Evolutionary conservation across 805 yeast genomes (phyloP).

Genomic region (Spathaspora arborariae): DNA sequence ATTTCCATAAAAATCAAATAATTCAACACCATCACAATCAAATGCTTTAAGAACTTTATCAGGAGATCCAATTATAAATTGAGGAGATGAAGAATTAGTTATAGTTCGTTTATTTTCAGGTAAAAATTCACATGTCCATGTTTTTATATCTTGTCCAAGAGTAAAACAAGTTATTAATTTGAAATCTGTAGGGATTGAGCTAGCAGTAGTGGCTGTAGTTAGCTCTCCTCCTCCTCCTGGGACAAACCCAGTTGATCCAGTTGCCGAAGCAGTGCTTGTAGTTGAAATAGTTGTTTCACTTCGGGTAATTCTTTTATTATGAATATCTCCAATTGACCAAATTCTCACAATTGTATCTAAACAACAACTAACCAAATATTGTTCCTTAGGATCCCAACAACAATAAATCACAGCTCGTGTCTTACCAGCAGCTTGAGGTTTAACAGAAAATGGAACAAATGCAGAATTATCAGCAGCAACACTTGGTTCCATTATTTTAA

Average conservation of each 20-base stretch:
- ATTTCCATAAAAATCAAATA: conserved; percentile 41
- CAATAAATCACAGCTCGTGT: conserved; percentile 53
- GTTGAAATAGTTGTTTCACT: neutral
- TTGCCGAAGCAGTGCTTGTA: neutral
- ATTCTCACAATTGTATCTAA: conserved; percentile 66
- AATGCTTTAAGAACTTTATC: conserved; percentile 53
- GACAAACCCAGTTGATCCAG: neutral
- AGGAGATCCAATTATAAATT: conserved; percentile 72
- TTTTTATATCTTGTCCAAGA: conserved; percentile 35
- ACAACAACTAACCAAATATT: conserved; percentile 64
- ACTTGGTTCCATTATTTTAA: conserved; percentile 28
- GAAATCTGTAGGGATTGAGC: conserved; percentile 8
- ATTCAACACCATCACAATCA: conserved; percentile 35
- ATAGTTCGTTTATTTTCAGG: conserved; percentile 34
- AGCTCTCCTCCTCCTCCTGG: neutral
- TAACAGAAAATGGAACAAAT: conserved; percentile 20
- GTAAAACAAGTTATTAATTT: conserved; percentile 34
- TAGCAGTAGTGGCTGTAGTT: conserved; percentile 1
- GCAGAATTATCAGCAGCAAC: conserved; percentile 22
- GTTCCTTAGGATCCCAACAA: conserved; percentile 74
- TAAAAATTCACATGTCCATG: conserved; percentile 63
- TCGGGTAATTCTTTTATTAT: conserved; percentile 12
- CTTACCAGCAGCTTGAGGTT: conserved; percentile 19
- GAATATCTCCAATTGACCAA: conserved; percentile 53
- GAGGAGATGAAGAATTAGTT: conserved; percentile 23